These are phyloP conservation scores for Xylaria digitata DNA, from an alignment of 2,329 filamentous ascomycete species.

Conservation along the genomic window DNA sequence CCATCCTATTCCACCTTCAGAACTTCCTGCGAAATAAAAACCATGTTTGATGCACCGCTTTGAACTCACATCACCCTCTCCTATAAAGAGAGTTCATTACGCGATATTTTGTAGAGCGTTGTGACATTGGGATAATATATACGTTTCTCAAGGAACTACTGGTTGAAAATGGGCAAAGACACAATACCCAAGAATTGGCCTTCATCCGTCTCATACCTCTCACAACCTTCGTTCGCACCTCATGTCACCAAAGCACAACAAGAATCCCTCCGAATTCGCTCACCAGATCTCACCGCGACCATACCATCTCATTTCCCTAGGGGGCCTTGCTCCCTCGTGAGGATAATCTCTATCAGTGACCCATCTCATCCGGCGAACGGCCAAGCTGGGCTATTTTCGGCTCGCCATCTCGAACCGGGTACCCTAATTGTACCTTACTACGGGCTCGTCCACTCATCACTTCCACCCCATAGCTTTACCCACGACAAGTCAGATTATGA, in stretches of 20 bases:
- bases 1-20: not conserved
- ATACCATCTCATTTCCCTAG: constrained; percentile 53
- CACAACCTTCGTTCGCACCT: constrained; percentile 60
- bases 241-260: constrained; percentile 58
- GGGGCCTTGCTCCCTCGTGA: constrained; percentile 62
- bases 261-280: constrained; percentile 52
- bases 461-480: constrained; percentile 44
- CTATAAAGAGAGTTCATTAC: not conserved
- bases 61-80: not conserved
- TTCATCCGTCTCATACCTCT: constrained; percentile 62
- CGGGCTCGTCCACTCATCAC: constrained; percentile 65
- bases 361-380: constrained; percentile 66
- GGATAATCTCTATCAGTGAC: constrained; percentile 64
- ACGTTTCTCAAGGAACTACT: not conserved
- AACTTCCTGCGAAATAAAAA: not conserved
- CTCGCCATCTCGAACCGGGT: constrained; percentile 63
- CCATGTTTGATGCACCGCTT: not conserved
- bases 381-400: constrained; percentile 71
- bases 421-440: constrained; percentile 71
- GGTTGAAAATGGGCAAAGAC: constrained; percentile 44
- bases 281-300: constrained; percentile 46
- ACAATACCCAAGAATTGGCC: constrained; percentile 70
- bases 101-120: not conserved
- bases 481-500: constrained; percentile 70
- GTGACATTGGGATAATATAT: not conserved